Conservation (phyloP, 2,329 filamentous ascomycete species). For the Atkinsonella hypoxylon region DNA sequence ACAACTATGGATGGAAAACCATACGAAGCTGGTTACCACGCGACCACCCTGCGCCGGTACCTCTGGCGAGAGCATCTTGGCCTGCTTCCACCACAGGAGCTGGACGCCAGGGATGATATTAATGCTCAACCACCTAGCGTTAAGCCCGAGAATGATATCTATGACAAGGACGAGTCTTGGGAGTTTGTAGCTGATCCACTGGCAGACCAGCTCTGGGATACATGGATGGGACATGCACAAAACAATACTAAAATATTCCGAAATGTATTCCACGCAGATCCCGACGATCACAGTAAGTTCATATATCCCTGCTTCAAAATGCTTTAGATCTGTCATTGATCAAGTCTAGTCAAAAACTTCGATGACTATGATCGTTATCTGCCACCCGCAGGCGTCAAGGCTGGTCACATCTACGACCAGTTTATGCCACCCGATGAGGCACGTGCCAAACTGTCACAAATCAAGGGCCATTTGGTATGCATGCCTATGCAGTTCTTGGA, state of each 20-base stretch:
- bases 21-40: slow-evolving; percentile 70
- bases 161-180: slow-evolving; percentile 47
- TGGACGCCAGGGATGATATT: slow-evolving; percentile 53
- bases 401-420: slow-evolving; percentile 78
- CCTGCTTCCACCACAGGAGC: slow-evolving; percentile 60
- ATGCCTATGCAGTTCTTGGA: slow-evolving; percentile 84
- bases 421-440: slow-evolving; percentile 64
- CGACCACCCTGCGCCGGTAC: slow-evolving; percentile 66
- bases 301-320: background rate
- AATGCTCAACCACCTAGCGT: slow-evolving; percentile 63
- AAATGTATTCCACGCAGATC: slow-evolving; percentile 78
- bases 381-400: slow-evolving; percentile 56
- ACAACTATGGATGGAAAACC: slow-evolving; percentile 69
- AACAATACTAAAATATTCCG: slow-evolving; percentile 64
- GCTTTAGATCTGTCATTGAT: background rate
- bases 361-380: slow-evolving; percentile 78
- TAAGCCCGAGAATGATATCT: slow-evolving; percentile 51
- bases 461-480: slow-evolving; percentile 86
- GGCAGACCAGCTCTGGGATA: slow-evolving; percentile 50
- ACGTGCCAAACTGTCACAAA: slow-evolving; percentile 60
- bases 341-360: slow-evolving; percentile 60
- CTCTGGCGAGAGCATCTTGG: slow-evolving; percentile 89
- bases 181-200: slow-evolving; percentile 61
- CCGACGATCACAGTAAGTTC: slow-evolving; percentile 63
- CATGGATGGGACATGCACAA: slow-evolving; percentile 58